Percentiles rank a stretch among this genome's conserved stretches.
phyloP scores from a whole-genome alignment of 1,284 basidiomycete genomes.

The Limonomyces culmigenus region DNA sequence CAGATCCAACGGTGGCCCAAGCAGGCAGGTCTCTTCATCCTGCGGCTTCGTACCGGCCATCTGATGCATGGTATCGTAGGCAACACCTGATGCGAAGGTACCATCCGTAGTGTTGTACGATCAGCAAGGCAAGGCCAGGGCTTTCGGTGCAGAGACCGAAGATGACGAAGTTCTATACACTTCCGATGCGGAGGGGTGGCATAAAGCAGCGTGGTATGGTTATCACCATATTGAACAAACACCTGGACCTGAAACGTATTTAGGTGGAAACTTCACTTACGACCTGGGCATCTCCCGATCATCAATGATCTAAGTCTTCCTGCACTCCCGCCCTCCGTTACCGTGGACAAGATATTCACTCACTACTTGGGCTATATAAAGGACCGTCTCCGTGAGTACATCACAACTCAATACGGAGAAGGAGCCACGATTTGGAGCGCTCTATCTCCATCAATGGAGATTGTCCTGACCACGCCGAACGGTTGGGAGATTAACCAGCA shows the following conservation, averaged over 20 bases:
- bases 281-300: constrained; percentile 20
- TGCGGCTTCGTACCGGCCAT: constrained; percentile 1
- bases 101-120: constrained; percentile 63
- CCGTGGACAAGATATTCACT: constrained; percentile 55
- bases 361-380: constrained; percentile 64
- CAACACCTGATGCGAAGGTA: constrained; percentile 66
- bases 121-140: constrained; percentile 38
- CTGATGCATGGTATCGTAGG: constrained; percentile 2
- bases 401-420: constrained; percentile 58
- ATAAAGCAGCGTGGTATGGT: constrained; percentile 50
- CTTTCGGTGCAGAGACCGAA: constrained; percentile 61
- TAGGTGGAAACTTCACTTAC: constrained; percentile 64
- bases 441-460: constrained; percentile 42
- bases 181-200: constrained; percentile 62
- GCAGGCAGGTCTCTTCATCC: neutral
- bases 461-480: constrained; percentile 13
- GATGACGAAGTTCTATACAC: constrained; percentile 32
- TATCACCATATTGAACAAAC: neutral
- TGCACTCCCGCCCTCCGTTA: constrained; percentile 46
- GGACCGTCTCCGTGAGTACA: constrained; percentile 51
- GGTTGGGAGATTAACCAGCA: constrained; percentile 12
- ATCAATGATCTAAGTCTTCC: constrained; percentile 5
- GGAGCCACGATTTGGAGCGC: constrained; percentile 45
- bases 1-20: neutral
- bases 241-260: constrained; percentile 1